phyloP scores from a whole-genome alignment of 179 eudicot species.

The Actinidia polygama region DNA sequence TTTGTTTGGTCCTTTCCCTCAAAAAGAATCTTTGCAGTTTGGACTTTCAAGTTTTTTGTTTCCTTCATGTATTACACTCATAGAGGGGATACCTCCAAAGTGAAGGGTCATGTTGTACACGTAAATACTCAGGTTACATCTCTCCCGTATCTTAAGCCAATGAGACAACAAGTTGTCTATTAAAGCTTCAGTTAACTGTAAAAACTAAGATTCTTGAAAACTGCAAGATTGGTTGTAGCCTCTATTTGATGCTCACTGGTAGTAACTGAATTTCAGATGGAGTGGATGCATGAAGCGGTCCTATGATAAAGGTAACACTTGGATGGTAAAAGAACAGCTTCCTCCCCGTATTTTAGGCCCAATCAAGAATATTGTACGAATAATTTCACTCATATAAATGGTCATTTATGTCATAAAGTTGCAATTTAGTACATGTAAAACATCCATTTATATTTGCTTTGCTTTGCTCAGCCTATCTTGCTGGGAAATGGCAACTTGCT shows the following conservation, averaged over 20 bases:
- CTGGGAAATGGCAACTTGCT: conserved; percentile 76
- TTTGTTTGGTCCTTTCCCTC: no score
- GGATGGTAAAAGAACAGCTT: conserved; percentile 86
- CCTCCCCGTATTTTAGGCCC: conserved; percentile 98
- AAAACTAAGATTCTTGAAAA: background rate
- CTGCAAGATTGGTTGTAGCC: background rate
- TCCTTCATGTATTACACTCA: background rate
- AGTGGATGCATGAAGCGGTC: conserved; percentile 97
- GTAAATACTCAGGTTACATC: background rate
- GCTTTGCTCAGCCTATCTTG: conserved; percentile 71
- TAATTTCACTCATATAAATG: background rate
- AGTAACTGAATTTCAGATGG: conserved; percentile 60
- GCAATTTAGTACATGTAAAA: background rate
- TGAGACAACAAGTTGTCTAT: background rate
- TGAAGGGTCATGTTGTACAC: background rate
- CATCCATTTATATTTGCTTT: background rate
- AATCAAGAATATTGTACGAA: conserved; percentile 78
- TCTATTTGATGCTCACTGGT: conserved; percentile 12
- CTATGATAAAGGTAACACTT: conserved; percentile 77
- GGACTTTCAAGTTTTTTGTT: background rate
- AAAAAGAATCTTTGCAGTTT: no score
- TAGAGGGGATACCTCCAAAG: background rate
- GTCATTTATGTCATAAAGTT: background rate
- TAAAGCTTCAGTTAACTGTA: background rate
- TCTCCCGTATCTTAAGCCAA: background rate